phyloP scores from a whole-genome alignment of 306 rosid species.

The Inga leiocalycina region DNA sequence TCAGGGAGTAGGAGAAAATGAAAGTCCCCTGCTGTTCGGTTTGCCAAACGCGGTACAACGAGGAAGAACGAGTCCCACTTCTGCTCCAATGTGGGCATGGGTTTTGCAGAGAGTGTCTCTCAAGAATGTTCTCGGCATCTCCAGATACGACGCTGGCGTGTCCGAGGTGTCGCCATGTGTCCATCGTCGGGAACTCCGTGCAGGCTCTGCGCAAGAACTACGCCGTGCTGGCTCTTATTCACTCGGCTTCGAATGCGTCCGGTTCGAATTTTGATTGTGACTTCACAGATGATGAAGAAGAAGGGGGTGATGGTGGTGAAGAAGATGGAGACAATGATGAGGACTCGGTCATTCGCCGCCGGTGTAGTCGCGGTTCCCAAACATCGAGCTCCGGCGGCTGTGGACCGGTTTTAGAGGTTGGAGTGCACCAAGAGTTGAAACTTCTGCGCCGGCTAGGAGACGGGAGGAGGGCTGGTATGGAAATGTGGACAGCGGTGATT shows the following conservation, averaged over 20 bases:
- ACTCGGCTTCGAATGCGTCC: constrained; percentile 39
- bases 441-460: constrained; percentile 74
- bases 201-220: constrained; percentile 85
- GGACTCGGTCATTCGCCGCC: constrained; percentile 44
- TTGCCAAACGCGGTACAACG: constrained; percentile 97
- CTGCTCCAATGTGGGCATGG: constrained; percentile 98
- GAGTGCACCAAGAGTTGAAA: constrained; percentile 78
- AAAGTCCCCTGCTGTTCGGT: constrained; percentile 96
- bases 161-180: constrained; percentile 91
- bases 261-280: constrained; percentile 60
- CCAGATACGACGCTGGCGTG: constrained; percentile 73
- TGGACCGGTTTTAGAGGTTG: constrained; percentile 90
- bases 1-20: constrained; percentile 38
- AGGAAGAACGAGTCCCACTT: constrained; percentile 94
- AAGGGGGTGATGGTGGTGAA: constrained; percentile 43
- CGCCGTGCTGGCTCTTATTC: constrained; percentile 81
- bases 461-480: constrained; percentile 73
- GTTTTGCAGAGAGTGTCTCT: constrained; percentile 87
- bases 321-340: constrained; percentile 44
- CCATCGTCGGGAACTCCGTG: constrained; percentile 87
- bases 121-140: constrained; percentile 77
- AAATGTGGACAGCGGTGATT: constrained; percentile 86
- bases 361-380: constrained; percentile 62
- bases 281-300: constrained; percentile 71
- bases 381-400: constrained; percentile 77